Evolutionary conservation across 225 moss, liverwort and hornwort species (phyloP).

Genomic region (Climacium dendroides): DNA sequence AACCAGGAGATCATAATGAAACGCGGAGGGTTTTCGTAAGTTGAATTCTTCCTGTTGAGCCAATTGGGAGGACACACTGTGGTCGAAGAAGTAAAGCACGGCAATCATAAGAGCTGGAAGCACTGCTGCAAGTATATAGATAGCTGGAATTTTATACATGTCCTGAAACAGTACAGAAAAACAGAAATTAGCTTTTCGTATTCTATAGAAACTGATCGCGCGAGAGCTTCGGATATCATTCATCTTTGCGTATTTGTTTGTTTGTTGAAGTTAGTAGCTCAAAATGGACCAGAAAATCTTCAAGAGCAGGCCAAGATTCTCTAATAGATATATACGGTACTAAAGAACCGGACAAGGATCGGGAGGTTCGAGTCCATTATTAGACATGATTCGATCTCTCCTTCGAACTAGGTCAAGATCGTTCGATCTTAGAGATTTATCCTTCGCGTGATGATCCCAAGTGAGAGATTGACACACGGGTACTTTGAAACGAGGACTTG

Average conservation of each 20-base stretch:
- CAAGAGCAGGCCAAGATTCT: neutral
- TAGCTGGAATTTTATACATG: slow-evolving; percentile 45
- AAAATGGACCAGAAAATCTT: neutral
- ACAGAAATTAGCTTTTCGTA: neutral
- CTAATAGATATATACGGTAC: neutral
- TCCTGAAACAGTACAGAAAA: slow-evolving; percentile 19
- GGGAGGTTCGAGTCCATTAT: neutral
- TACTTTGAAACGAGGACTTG: neutral
- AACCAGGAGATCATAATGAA: slow-evolving; percentile 60
- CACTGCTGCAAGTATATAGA: slow-evolving; percentile 38
- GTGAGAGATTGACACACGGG: neutral
- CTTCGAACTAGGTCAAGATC: neutral
- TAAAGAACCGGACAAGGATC: neutral
- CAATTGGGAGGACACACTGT: slow-evolving; percentile 66
- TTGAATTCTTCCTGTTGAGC: slow-evolving; percentile 78
- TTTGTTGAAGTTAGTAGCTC: neutral
- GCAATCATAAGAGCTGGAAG: slow-evolving; percentile 73
- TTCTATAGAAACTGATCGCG: neutral
- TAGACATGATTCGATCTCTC: neutral
- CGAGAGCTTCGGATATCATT: no score
- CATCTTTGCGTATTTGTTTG: neutral
- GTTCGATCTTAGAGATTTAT: neutral
- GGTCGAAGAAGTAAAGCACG: slow-evolving; percentile 76
- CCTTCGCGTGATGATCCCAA: no score
- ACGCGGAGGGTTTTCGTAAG: slow-evolving; percentile 53